Base-by-base conservation (phyloP, 495 filamentous ascomycete genomes). In the Chlorociboria aeruginascens region DNA sequence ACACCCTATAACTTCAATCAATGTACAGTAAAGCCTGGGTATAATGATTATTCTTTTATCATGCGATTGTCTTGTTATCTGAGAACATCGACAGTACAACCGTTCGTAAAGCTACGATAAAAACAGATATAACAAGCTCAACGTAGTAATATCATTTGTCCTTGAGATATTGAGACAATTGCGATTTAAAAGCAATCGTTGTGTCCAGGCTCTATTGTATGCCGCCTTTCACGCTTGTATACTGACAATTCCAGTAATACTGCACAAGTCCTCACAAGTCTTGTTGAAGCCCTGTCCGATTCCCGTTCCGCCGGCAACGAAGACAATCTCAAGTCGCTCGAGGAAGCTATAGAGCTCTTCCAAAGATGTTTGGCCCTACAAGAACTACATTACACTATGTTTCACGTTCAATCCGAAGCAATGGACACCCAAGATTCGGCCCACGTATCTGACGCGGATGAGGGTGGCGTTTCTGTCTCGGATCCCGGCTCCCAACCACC, bases 311-410 rank as follows among this genome's bases (percentile, higher is more conserved):
- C 14, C 30, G 17, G 29, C 7, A 20, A n/a, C 7, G 14, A 34
- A 20, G 63, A 70, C 33, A 56, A 62, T 30, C 62, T 68, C 55
- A 60, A 48, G 62, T 66, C 75, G 12, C 62, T 83, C 9, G 71
- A 81, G 52, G 79, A 85, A 58, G 73, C 81, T 0, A 58, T 83
- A 2, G 71, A 77, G 45, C 57, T 82, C 3, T 82, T 85, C 49
- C 74, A 81, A 40, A 62, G 70, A 31, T 85, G 82, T 59, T 64
- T 83, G 17, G 58, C 64, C 3, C 52, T 76, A 25, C 80, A 83
- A 63, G 75, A 82, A 53, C 54, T 66, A 44, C 69, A 71, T 48
- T 74, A 68, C 42, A 67, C 68, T n/a, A 68, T 78, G 53, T 70
- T 64, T 50, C 69, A 76, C 54, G 25, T 30, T 10, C 48, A 55